These are phyloP conservation scores for Cymbopogon flexuosus DNA, from an alignment of 202 grass and related monocot species.

Conservation along the genomic window DNA sequence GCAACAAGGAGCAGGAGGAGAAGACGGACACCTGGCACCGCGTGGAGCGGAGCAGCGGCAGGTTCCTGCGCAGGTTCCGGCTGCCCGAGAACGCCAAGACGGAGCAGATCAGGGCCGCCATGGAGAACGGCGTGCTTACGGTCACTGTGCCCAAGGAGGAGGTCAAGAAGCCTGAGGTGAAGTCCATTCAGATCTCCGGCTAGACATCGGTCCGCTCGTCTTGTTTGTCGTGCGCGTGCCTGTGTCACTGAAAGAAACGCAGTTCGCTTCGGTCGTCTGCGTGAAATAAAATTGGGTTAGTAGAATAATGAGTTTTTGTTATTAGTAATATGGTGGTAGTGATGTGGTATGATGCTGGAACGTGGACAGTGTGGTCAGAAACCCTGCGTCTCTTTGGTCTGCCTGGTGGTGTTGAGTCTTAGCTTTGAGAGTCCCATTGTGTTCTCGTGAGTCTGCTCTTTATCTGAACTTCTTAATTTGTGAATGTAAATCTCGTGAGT, in stretches of 20 bases:
- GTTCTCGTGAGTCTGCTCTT: no score
- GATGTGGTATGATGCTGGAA: neutral
- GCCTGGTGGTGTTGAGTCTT: no score
- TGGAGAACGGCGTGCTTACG: neutral
- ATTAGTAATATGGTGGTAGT: neutral
- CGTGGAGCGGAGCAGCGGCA: conserved; percentile 69
- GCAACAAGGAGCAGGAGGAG: conserved; percentile 64
- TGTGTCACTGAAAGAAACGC: neutral
- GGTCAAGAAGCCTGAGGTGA: conserved; percentile 32
- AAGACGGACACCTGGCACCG: conserved; percentile 72
- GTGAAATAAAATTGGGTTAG: neutral
- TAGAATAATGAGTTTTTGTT: neutral
- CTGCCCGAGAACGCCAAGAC: neutral
- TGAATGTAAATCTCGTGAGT: no score
- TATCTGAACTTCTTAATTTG: no score
- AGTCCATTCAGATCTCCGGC: conserved; percentile 58
- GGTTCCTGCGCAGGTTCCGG: neutral
- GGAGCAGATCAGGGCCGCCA: neutral
- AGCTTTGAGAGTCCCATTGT: no score
- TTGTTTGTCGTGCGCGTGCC: neutral
- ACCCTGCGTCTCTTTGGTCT: no score
- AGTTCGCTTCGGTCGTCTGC: neutral
- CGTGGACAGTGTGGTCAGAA: neutral
- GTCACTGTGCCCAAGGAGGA: neutral
- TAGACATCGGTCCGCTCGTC: conserved; percentile 6